Evolutionary conservation across 2,329 filamentous ascomycete species (phyloP), one percentile per base, ranked within the genome.

Genomic region (Ophiostoma piceae): DNA sequence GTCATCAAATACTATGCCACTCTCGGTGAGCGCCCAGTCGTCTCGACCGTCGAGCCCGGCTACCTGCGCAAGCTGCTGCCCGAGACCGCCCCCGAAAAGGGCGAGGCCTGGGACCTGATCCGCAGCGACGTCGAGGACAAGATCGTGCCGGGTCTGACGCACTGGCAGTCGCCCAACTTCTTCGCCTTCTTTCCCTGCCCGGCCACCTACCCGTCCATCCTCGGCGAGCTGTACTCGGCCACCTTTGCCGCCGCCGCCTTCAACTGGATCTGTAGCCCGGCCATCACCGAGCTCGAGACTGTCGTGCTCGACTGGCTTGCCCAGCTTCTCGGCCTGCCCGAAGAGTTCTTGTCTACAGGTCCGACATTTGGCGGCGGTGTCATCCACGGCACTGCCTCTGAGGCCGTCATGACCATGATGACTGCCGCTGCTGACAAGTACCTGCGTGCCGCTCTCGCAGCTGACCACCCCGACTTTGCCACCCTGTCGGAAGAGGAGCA

Each of bases 181-280:
- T 92, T 97, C 87, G 94, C 94, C 64, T 98, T 96, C 83, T 98
- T 95, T 80, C 91, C 94, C 0, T 92, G 92, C 67, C 88, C 87
- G 32, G 88, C 89, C 68, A 92, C 90, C 47, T 97, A 90, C 77
- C 93, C 94, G 0, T 87, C 89, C 37, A 94, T 97, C 78, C 85
- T 98, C 12, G 94, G 92, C 26, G 94, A 98, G 80, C 88, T 98
- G 82, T 98, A 97, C 83, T 92, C 88, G 62, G 89, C 92, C 5
- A 90, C 92, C 7, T 94, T 97, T 80, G 95, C 89, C 14, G 92
- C 92, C 19, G 92, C 94, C 0, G 92, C 92, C 54, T 98, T 98
- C 84, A 98, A 98, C 80, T 98, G 94, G 94, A 88, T 97, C 73
- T 97, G 94, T 80, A 93, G 90, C 6, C 94, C 94, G 0, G 93